phyloP scores from a whole-genome alignment of 2,329 filamentous ascomycete species.

The Aspergillus sergii region DNA sequence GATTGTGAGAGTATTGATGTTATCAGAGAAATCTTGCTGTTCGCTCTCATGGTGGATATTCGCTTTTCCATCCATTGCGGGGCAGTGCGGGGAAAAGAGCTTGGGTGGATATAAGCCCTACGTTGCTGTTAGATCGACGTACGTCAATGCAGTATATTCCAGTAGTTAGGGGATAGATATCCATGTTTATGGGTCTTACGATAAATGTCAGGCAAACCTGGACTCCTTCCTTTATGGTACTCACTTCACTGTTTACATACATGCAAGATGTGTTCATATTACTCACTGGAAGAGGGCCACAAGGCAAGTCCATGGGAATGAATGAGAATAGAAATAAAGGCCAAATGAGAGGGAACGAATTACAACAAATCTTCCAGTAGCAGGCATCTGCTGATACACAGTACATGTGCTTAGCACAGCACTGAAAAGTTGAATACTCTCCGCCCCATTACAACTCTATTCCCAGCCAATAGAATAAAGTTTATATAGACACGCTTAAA shows the following conservation, averaged over 20 bases:
- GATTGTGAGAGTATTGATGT: not conserved
- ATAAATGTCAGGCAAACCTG: not conserved
- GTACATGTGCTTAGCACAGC: no score
- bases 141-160: not conserved
- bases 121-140: not conserved
- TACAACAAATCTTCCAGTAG: not conserved
- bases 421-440: not conserved
- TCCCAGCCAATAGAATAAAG: no score
- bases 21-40: not conserved
- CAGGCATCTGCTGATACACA: not conserved
- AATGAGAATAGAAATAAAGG: not conserved
- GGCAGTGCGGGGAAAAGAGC: not conserved
- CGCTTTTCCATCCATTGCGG: not conserved
- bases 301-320: not conserved
- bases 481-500: no score
- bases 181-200: not conserved
- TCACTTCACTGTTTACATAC: not conserved
- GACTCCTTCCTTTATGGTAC: not conserved
- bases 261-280: not conserved
- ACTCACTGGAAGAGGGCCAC: not conserved
- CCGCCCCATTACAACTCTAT: no score
- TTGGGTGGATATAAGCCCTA: not conserved
- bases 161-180: not conserved
- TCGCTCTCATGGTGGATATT: not conserved
- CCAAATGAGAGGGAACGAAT: not conserved